A percentile compares a stretch with the other conserved stretches of the same genome.
These are phyloP conservation scores for Hypoxylon rubiginosum DNA, from an alignment of 2,329 filamentous ascomycete species.

Conservation along the genomic window DNA sequence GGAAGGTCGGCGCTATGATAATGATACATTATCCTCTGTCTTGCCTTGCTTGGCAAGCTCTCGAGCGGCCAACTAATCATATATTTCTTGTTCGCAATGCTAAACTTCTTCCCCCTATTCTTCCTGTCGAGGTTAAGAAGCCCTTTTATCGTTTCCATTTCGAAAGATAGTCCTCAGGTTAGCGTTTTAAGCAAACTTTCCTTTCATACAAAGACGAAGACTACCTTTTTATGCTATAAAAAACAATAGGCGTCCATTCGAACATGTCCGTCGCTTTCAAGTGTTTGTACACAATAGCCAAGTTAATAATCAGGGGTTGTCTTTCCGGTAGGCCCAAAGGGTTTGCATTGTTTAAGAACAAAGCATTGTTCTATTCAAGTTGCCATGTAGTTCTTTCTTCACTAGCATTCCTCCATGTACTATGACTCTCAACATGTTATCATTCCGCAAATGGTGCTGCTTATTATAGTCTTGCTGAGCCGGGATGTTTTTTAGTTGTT, in stretches of 20 bases:
- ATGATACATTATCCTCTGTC: not conserved
- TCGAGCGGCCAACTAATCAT: slow-evolving; percentile 19
- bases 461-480: not conserved
- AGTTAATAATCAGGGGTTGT: not conserved
- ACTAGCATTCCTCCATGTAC: too few relatives aligned
- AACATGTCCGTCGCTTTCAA: not conserved
- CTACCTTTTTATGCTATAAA: not conserved
- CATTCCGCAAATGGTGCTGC: not conserved
- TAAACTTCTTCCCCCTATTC: slow-evolving; percentile 15
- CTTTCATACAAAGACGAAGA: not conserved
- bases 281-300: not conserved
- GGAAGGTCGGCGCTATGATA: not conserved
- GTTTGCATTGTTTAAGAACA: not conserved
- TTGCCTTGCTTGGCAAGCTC: slow-evolving; percentile 1
- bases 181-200: not conserved
- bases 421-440: not conserved
- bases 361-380: slow-evolving; percentile 6
- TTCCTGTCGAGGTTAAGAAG: slow-evolving; percentile 23
- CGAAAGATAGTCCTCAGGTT: too few relatives aligned
- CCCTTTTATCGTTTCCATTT: slow-evolving; percentile 41
- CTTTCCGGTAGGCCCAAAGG: not conserved
- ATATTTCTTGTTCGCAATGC: slow-evolving; percentile 2
- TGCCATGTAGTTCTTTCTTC: not conserved
- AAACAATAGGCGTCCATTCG: not conserved
- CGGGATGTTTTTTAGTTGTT: not conserved